Base-by-base conservation (phyloP, 1,284 basidiomycete genomes). In the Sporisorium scitamineum region DNA sequence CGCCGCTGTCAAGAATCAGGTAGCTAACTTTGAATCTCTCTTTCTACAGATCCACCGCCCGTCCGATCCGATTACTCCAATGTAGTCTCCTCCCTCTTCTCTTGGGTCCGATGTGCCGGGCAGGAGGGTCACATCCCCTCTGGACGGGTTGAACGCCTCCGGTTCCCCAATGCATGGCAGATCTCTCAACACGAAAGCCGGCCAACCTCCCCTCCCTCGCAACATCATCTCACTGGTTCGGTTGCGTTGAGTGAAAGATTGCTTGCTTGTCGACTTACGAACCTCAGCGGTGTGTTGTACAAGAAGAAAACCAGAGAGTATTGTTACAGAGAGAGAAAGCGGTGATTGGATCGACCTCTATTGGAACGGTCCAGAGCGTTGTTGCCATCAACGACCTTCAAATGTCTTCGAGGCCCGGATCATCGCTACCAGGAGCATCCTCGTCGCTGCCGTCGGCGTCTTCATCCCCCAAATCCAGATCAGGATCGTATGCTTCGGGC, bases 371-470 rank as follows among this genome's bases (percentile, higher is more conserved):
- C n/a, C 39, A 20, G 6, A 34, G 39, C 3, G 39, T n/a, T n/a
- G n/a, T n/a, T n/a, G n/a, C n/a, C n/a, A n/a, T n/a, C n/a, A n/a
- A n/a, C n/a, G n/a, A n/a, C n/a, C n/a, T 42, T 65, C 55, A 71
- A 26, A 71, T 61, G 14, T 66, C 52, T 6, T 62, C 66, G 27
- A 74, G 62, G 22, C 53, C 71, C 37, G 66, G 67, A 47, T 76
- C 73, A 29, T 76, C 73, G n/a, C 60, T 69, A 8, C 75, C 75
- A 4, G 71, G 75, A 18, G 70, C 69, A 57, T 77, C 75, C 50
- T 77, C 75, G 51, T 75, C 72, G 51, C 68, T 70, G 7, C 71
- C 72, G 22, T 76, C 73, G 6, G 73, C 73, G 22, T 76, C 70
- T 51, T 69, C 70, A 27, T 76, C 73, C 8, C 29, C 58, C 4